Conservation (phyloP, 1,284 basidiomycete species). For the Cryptococcus floricola region DNA sequence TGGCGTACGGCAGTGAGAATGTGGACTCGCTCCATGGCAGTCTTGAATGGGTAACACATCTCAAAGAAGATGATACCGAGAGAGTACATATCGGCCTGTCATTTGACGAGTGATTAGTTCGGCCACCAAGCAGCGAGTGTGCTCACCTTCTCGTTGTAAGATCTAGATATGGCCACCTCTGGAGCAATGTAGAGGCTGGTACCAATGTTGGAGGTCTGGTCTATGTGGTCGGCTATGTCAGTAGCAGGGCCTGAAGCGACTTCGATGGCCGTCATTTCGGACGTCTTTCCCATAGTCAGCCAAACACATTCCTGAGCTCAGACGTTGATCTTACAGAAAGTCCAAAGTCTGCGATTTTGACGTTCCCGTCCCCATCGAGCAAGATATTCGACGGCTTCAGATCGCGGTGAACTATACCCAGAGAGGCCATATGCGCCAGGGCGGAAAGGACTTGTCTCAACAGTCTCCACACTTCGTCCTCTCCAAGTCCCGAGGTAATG, state of each 20-base stretch:
- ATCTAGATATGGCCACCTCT: constrained; percentile 55
- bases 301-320: not conserved
- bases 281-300: constrained; percentile 53
- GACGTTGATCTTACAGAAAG: constrained; percentile 48
- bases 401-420: constrained; percentile 89
- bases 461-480: constrained; percentile 83
- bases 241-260: constrained; percentile 53
- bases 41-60: constrained; percentile 88
- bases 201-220: constrained; percentile 66
- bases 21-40: constrained; percentile 77
- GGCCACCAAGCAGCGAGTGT: not conserved
- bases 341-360: constrained; percentile 94
- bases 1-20: constrained; percentile 75
- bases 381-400: constrained; percentile 90
- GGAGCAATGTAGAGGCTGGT: constrained; percentile 92
- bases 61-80: constrained; percentile 96
- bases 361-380: constrained; percentile 83
- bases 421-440: constrained; percentile 79
- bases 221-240: constrained; percentile 21
- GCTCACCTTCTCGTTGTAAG: constrained; percentile 50
- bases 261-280: constrained; percentile 70
- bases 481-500: constrained; percentile 71
- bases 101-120: not conserved
- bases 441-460: constrained; percentile 92
- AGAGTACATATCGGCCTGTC: constrained; percentile 88